These are phyloP conservation scores for Akanthomyces lecanii DNA, from an alignment of 2,329 filamentous ascomycete genomes.

Conservation along the genomic window DNA sequence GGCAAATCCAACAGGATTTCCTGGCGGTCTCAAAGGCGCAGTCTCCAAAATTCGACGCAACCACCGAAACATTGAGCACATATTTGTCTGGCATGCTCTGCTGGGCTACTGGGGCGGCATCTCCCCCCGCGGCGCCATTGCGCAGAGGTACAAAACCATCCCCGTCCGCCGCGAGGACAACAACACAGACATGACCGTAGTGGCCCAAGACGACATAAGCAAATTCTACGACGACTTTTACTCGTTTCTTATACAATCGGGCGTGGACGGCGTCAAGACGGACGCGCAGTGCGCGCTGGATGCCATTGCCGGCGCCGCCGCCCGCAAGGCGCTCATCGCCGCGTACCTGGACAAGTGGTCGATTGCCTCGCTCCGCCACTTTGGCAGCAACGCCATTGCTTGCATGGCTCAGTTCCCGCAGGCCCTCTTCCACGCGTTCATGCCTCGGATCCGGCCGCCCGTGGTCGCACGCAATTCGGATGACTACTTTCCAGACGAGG, in stretches of 20 bases:
- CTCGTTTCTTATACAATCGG: conserved; percentile 65
- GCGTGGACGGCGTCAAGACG: conserved; percentile 85
- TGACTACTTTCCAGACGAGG: conserved; percentile 82
- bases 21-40: conserved; percentile 69
- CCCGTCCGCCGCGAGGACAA: conserved; percentile 48
- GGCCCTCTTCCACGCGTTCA: conserved; percentile 77
- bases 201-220: conserved; percentile 69
- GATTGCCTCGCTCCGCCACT: conserved; percentile 70
- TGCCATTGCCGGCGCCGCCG: conserved; percentile 61
- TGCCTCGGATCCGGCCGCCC: conserved; percentile 69
- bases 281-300: conserved; percentile 91
- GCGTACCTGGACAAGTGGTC: conserved; percentile 86
- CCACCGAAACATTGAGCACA: conserved; percentile 70
- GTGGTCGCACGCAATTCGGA: conserved; percentile 81
- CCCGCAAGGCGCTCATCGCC: conserved; percentile 66
- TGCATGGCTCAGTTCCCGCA: conserved; percentile 94
- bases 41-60: conserved; percentile 64
- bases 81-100: conserved; percentile 93
- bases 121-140: conserved; percentile 67
- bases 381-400: conserved; percentile 73
- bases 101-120: conserved; percentile 90
- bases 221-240: conserved; percentile 92
- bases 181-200: conserved; percentile 57
- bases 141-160: conserved; percentile 72
- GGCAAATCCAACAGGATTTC: conserved; percentile 75